Evolutionary conservation across 768 basidiomycete species (phyloP).

Genomic region (Suillus sp.): DNA sequence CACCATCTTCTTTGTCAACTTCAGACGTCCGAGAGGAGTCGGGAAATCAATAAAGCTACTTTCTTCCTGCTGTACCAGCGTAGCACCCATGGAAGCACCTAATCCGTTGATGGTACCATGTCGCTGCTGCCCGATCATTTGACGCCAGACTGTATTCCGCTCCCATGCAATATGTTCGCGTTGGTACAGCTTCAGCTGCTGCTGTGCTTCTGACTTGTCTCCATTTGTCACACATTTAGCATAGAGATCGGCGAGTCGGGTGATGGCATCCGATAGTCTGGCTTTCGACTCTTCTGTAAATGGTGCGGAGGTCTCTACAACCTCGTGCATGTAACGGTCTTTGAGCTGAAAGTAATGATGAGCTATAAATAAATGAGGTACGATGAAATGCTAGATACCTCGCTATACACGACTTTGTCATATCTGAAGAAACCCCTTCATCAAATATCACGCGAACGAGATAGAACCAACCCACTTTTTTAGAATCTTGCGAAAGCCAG

Average conservation of each 20-base stretch:
- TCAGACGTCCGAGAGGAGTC: slow-evolving; percentile 68
- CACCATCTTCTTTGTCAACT: slow-evolving; percentile 63
- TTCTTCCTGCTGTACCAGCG: slow-evolving; percentile 46
- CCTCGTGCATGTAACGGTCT: slow-evolving; percentile 70
- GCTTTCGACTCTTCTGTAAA: slow-evolving; percentile 69
- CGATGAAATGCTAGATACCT: slow-evolving; percentile 37
- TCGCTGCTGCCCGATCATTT: slow-evolving; percentile 87
- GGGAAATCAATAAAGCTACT: slow-evolving; percentile 43
- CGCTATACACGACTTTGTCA: slow-evolving; percentile 87
- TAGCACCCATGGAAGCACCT: slow-evolving; percentile 45
- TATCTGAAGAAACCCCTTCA: slow-evolving; percentile 54
- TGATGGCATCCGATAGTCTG: slow-evolving; percentile 57
- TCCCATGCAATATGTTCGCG: slow-evolving; percentile 97
- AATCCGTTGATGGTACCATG: slow-evolving; percentile 47
- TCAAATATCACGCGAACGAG: background rate
- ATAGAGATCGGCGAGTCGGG: slow-evolving; percentile 70
- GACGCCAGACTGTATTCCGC: slow-evolving; percentile 95
- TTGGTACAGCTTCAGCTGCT: slow-evolving; percentile 84
- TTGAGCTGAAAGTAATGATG: slow-evolving; percentile 53
- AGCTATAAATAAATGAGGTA: background rate
- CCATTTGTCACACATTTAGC: slow-evolving; percentile 82
- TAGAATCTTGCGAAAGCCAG: slow-evolving; percentile 92
- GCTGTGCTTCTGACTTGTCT: slow-evolving; percentile 66
- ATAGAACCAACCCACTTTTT: slow-evolving; percentile 71
- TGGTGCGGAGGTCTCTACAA: slow-evolving; percentile 67